A percentile compares a stretch with the other conserved stretches of the same genome.
phyloP scores from a whole-genome alignment of 768 basidiomycete genomes.

The Trametes gibbosa region DNA sequence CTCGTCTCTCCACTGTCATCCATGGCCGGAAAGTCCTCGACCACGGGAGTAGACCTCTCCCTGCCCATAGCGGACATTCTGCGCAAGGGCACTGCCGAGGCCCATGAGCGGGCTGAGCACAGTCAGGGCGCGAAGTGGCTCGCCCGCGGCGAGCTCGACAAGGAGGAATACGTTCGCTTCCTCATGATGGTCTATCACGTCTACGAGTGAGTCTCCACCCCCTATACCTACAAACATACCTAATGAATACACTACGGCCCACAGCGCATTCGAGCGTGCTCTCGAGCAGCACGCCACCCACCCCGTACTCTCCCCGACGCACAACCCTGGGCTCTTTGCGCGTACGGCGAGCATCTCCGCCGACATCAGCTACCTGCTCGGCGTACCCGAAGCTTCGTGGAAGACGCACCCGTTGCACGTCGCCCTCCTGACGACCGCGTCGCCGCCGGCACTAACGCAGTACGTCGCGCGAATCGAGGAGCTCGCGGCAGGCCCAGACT shows the following conservation, averaged over 20 bases:
- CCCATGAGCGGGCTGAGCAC: slow-evolving; percentile 58
- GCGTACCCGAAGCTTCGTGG: slow-evolving; percentile 54
- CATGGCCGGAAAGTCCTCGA: background rate
- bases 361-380: slow-evolving; percentile 65
- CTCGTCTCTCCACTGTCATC: background rate
- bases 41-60: slow-evolving; percentile 24
- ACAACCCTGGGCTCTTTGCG: slow-evolving; percentile 66
- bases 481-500: slow-evolving; percentile 45
- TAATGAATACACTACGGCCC: background rate
- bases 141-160: slow-evolving; percentile 54
- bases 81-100: slow-evolving; percentile 38
- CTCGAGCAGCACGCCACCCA: slow-evolving; percentile 60
- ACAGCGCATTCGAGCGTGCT: slow-evolving; percentile 54
- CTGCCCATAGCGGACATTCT: slow-evolving; percentile 38
- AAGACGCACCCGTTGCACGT: slow-evolving; percentile 52
- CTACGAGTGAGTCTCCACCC: slow-evolving; percentile 54
- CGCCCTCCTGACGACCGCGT: slow-evolving; percentile 38
- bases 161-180: slow-evolving; percentile 66
- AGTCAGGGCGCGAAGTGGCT: slow-evolving; percentile 57
- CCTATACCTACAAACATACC: background rate
- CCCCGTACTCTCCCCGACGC: slow-evolving; percentile 61
- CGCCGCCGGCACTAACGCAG: slow-evolving; percentile 46
- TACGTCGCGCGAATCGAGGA: slow-evolving; percentile 55
- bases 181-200: slow-evolving; percentile 79
- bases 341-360: slow-evolving; percentile 57